These are phyloP conservation scores for Collybiopsis luxurians DNA, from an alignment of 768 basidiomycete species.

Conservation along the genomic window DNA sequence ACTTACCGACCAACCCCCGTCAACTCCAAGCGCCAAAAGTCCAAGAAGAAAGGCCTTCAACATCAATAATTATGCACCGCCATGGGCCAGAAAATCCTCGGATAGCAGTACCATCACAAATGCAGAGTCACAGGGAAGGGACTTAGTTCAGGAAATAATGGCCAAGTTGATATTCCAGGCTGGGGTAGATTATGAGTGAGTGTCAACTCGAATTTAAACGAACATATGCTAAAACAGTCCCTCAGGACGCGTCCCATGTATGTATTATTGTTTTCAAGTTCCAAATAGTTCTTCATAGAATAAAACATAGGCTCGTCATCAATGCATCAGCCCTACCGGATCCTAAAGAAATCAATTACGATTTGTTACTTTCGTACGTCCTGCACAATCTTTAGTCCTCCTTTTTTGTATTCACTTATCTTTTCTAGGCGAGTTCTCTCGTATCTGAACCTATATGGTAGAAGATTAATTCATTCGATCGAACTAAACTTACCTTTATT, in stretches of 20 bases:
- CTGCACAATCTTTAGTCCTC: conserved; percentile 1
- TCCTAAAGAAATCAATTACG: conserved; percentile 73
- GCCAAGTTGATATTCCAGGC: conserved; percentile 80
- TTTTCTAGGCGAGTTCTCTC: conserved; percentile 67
- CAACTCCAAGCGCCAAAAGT: conserved; percentile 12
- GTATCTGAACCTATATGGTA: conserved; percentile 81
- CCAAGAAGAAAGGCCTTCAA: conserved; percentile 27
- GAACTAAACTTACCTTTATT: neutral
- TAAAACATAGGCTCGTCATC: conserved; percentile 65
- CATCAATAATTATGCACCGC: conserved; percentile 36
- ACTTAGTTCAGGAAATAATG: conserved; percentile 64
- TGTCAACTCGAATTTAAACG: conserved; percentile 16
- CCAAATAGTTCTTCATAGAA: too few relatives aligned
- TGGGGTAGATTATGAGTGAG: conserved; percentile 87
- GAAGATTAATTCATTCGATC: conserved; percentile 14
- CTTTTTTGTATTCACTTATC: conserved; percentile 6
- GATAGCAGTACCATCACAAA: conserved; percentile 17
- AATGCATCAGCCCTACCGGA: conserved; percentile 84
- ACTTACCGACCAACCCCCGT: neutral
- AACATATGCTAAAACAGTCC: neutral
- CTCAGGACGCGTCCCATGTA: conserved; percentile 84
- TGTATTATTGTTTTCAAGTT: conserved; percentile 21
- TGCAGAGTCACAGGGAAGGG: conserved; percentile 26
- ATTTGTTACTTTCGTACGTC: conserved; percentile 68
- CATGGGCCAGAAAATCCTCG: conserved; percentile 45